Conservation (phyloP, 1,284 basidiomycete species). For the Termitomyces sp. region DNA sequence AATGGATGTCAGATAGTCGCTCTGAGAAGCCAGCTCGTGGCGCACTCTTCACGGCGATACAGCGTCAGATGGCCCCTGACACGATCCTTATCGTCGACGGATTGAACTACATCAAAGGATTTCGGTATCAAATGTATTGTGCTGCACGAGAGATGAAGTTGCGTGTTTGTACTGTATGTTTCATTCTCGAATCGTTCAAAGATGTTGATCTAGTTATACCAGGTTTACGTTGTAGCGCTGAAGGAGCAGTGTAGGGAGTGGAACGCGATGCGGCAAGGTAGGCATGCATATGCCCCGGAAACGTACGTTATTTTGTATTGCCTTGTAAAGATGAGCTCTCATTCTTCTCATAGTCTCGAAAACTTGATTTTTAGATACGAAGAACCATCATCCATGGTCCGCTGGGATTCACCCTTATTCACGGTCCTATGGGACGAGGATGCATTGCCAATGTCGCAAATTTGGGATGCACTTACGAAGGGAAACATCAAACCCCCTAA, state of each 20-base stretch:
- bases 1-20: slow-evolving; percentile 47
- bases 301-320: slow-evolving; percentile 48
- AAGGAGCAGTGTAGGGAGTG: slow-evolving; percentile 76
- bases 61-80: slow-evolving; percentile 66
- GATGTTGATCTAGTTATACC: slow-evolving; percentile 19
- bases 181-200: background rate
- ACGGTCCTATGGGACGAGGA: slow-evolving; percentile 76
- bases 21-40: slow-evolving; percentile 88
- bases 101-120: slow-evolving; percentile 96
- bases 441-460: slow-evolving; percentile 62
- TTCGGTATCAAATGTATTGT: slow-evolving; percentile 97
- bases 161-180: slow-evolving; percentile 81
- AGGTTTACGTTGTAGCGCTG: slow-evolving; percentile 77
- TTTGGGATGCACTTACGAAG: slow-evolving; percentile 80
- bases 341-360: slow-evolving; percentile 57
- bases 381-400: slow-evolving; percentile 94
- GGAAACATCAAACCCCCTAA: slow-evolving; percentile 85
- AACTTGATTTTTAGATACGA: slow-evolving; percentile 89
- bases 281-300: slow-evolving; percentile 55
- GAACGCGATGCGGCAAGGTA: slow-evolving; percentile 56
- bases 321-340: background rate
- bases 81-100: slow-evolving; percentile 87
- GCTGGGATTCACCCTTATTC: slow-evolving; percentile 96
- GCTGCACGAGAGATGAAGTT: slow-evolving; percentile 86
- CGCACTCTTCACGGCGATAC: slow-evolving; percentile 82